Base-by-base conservation (phyloP, 352 stramenopile species). In the Pythium biforme region DNA sequence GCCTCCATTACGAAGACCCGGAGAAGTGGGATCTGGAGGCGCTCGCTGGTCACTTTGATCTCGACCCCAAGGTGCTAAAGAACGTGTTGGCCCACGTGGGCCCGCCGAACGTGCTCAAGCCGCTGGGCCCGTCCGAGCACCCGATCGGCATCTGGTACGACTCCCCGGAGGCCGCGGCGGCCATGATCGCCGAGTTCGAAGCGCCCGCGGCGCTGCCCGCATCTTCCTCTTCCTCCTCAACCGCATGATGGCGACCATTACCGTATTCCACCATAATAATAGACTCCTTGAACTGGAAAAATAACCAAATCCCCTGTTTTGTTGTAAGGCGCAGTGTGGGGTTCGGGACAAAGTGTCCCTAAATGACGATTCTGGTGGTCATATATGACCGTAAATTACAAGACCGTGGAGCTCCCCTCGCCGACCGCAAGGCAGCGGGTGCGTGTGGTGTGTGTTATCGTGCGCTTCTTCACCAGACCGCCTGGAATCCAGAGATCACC, bases 1-100 rank as follows among this genome's bases (percentile, higher is more conserved):
- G 79, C 23, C 60, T 89, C 48, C 75, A 86, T 53, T 89, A 91
- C 66, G 79, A 88, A 59, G 70, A 79, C 48, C 82, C 82, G 0
- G 27, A 66, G 23, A 72, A 58, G 45, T 88, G 78, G 79, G 86
- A 72, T 34, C 59, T 46, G 27, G 62, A 76, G 27, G 71, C 75
- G 39, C 67, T 91, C 15, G 79, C 77, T 17, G 56, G 64, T n/a
- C 79, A 81, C 33, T 91, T 83, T 55, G 69, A 34, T 26, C 53
- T 91, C 12, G 72, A 84, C 12, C 20, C 50, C 11, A 48, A 56
- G 17, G 66, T 64, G 0, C 74, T 91, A 31, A 51, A 31, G 49
- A 72, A 56, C 43, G 78, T 90, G 34, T 55, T 81, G 22, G 48
- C 49, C 22, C 55, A 58, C 29, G 71, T 81, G 8, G 79, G 81